phyloP scores from a whole-genome alignment of 495 filamentous ascomycete species.

The Lepraria neglecta region DNA sequence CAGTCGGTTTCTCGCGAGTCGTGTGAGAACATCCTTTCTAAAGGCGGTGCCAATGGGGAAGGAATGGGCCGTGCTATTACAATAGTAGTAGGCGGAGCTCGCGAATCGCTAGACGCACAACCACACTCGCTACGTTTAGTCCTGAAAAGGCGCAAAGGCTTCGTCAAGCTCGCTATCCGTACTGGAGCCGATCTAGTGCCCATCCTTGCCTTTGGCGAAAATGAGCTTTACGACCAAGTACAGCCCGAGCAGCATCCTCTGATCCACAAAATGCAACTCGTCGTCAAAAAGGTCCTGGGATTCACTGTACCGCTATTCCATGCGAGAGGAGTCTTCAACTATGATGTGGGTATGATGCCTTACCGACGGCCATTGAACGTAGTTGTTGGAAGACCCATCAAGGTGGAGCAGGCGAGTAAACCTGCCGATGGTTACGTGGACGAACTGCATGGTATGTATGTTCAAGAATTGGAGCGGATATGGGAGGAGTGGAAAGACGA shows the following conservation, averaged over 20 bases:
- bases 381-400: constrained; percentile 76
- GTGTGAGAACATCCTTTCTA: constrained; percentile 76
- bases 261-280: constrained; percentile 70
- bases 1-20: constrained; percentile 85
- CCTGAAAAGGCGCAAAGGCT: constrained; percentile 77
- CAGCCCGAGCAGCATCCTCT: constrained; percentile 60
- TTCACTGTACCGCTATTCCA: constrained; percentile 91
- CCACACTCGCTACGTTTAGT: constrained; percentile 70
- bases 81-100: constrained; percentile 88
- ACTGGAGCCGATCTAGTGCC: constrained; percentile 89
- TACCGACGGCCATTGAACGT: constrained; percentile 82
- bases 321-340: constrained; percentile 90
- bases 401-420: constrained; percentile 52
- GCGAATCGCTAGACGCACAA: constrained; percentile 81
- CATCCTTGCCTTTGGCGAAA: constrained; percentile 88
- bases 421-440: constrained; percentile 72
- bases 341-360: constrained; percentile 92
- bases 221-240: constrained; percentile 89
- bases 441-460: constrained; percentile 69
- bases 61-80: constrained; percentile 96
- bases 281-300: constrained; percentile 75
- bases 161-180: constrained; percentile 85
- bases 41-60: constrained; percentile 68
- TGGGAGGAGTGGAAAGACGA: constrained; percentile 87
- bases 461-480: constrained; percentile 68